Base-by-base conservation (phyloP, 2,329 filamentous ascomycete species). In the Penicillium frequentans region DNA sequence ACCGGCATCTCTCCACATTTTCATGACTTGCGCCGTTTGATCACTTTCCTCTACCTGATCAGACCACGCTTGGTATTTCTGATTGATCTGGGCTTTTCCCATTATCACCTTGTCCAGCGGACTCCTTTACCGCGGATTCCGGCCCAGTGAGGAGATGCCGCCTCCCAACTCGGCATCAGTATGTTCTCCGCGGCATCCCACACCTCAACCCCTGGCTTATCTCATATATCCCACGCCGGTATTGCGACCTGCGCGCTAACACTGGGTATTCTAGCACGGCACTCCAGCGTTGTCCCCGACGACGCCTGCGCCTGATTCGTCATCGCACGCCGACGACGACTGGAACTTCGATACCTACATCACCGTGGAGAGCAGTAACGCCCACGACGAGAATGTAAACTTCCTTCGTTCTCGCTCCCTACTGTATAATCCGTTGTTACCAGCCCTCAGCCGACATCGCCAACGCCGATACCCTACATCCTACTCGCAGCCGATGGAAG, bases 291-390 rank as follows among this genome's bases (percentile, higher is more conserved):
- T 63, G 27, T 59, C 67, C 14, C 63, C 72, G 43, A 61, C 69
- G 13, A 58, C 66, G 31, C 56, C 70, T 29, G 68, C 50, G 19
- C 56, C 72, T 80, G 57, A 76, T 74, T 63, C 58, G 72, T 75
- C 49, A 71, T 75, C 54, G 72, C 82, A 57, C 74, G 80, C 63
- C 80, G 77, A 63, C 78, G 77, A 63, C 77, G 77, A 63, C 77
- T 82, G 48, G 77, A 81, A 42, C 75, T 80, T 54, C 79, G 82
- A 64, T 75, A 83, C 56, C 79, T 82, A 50, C 71, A 27, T 56
- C 39, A 82, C 81, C 42, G 73, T 73, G 43, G 77, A 77, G 63
- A 65, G 64, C 56, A 75, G 81, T 63, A 76, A 77, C 59, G 76
- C 73, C 54, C 70, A 78, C 50, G 71, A 79, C 66, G 81, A 79